A percentile compares a stretch with the other conserved stretches of the same genome.
phyloP scores from a whole-genome alignment of 2,329 filamentous ascomycete genomes.

The Ophiostoma perfectum region DNA sequence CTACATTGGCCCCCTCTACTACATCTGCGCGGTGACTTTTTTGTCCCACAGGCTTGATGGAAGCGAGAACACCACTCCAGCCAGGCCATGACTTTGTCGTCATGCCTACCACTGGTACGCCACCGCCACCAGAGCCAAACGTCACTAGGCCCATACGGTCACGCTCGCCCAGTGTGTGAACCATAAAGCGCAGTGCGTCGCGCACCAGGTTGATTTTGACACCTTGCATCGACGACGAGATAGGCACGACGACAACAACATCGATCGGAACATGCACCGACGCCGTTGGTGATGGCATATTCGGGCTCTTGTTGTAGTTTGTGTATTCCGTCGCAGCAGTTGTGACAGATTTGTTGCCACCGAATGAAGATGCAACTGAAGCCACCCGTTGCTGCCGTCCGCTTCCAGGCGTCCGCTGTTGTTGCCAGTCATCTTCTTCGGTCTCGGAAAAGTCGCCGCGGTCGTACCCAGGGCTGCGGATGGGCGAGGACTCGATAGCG shows the following conservation, averaged over 20 bases:
- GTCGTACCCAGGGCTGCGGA: slow-evolving; percentile 72
- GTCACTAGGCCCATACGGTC: slow-evolving; percentile 97
- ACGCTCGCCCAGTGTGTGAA: slow-evolving; percentile 79
- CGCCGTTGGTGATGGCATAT: slow-evolving; percentile 33
- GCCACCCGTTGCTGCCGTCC: slow-evolving; percentile 48
- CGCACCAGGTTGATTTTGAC: slow-evolving; percentile 93
- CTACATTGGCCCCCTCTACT: slow-evolving; percentile 93
- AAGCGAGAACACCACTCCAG: slow-evolving; percentile 79
- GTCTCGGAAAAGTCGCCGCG: slow-evolving; percentile 70
- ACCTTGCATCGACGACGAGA: slow-evolving; percentile 99
- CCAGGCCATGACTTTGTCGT: slow-evolving; percentile 90
- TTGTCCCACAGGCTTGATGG: slow-evolving; percentile 88
- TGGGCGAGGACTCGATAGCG: slow-evolving; percentile 56
- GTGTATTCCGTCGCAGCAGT: slow-evolving; percentile 93
- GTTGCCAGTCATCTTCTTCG: slow-evolving; percentile 79
- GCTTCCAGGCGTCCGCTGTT: slow-evolving; percentile 36
- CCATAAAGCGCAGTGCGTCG: slow-evolving; percentile 87
- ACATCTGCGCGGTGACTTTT: slow-evolving; percentile 96
- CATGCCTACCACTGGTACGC: slow-evolving; percentile 95
- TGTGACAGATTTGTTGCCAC: slow-evolving; percentile 72
- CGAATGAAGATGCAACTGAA: slow-evolving; percentile 76
- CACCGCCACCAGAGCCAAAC: slow-evolving; percentile 89
- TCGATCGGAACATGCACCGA: slow-evolving; percentile 86
- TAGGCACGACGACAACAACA: slow-evolving; percentile 91
- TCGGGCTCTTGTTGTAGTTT: slow-evolving; percentile 53